phyloP scores from a whole-genome alignment of 768 basidiomycete species.

The Mycena kentingensis region DNA sequence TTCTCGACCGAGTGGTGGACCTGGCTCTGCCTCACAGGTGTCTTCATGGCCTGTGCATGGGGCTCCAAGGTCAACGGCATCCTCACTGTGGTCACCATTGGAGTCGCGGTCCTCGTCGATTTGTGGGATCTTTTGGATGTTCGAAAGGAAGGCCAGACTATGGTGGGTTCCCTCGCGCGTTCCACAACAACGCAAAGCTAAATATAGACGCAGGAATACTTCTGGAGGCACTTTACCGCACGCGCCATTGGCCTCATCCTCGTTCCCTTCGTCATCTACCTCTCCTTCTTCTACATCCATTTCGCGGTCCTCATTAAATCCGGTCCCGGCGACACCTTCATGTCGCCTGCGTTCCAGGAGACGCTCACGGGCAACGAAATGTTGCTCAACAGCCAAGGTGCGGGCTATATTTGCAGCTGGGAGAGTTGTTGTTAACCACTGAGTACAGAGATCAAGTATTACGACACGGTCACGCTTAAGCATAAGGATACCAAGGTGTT shows the following conservation, averaged over 20 bases:
- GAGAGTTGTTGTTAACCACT: neutral
- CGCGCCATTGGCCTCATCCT: conserved; percentile 83
- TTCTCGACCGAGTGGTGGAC: conserved; percentile 92
- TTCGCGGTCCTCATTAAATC: conserved; percentile 86
- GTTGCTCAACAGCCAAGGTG: conserved; percentile 89
- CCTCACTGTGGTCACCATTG: conserved; percentile 85
- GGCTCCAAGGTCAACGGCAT: conserved; percentile 98
- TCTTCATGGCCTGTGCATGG: conserved; percentile 94
- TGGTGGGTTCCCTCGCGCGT: conserved; percentile 51
- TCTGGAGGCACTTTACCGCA: conserved; percentile 86
- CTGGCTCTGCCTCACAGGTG: conserved; percentile 88
- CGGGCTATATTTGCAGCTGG: conserved; percentile 16
- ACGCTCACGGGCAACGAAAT: conserved; percentile 91
- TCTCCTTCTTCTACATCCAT: conserved; percentile 95
- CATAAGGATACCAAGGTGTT: conserved; percentile 94
- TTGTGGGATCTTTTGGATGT: conserved; percentile 93
- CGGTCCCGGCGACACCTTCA: conserved; percentile 93
- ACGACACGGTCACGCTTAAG: conserved; percentile 80
- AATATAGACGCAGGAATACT: conserved; percentile 64
- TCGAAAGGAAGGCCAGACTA: conserved; percentile 67
- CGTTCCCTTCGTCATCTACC: conserved; percentile 87
- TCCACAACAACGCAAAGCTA: neutral
- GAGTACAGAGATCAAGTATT: conserved; percentile 84
- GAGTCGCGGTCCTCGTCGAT: conserved; percentile 89
- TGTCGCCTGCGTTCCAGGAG: conserved; percentile 98